Evolutionary conservation across 2,329 filamentous ascomycete genomes (phyloP).

Genomic region (Rhexocercosporidium sp.): DNA sequence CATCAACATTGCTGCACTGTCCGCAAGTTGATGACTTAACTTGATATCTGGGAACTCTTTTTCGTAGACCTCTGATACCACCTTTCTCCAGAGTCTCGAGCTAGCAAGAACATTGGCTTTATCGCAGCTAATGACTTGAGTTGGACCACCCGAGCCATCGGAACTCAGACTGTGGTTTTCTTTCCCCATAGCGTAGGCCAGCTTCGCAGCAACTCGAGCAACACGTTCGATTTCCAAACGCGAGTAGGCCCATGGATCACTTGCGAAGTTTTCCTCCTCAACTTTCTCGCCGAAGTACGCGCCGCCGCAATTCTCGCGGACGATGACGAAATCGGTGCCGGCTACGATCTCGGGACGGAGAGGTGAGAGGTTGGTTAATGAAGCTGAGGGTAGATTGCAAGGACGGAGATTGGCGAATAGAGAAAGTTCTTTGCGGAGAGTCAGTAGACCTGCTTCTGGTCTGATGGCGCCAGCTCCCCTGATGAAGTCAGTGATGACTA

Average conservation of each 20-base stretch:
- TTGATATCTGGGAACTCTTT: slow-evolving; percentile 85
- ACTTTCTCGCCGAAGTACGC: slow-evolving; percentile 98
- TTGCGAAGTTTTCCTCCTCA: slow-evolving; percentile 90
- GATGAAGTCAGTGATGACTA: not conserved
- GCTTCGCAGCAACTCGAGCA: slow-evolving; percentile 75
- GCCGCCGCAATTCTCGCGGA: slow-evolving; percentile 98
- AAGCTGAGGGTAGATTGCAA: slow-evolving; percentile 8
- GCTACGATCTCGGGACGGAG: slow-evolving; percentile 88
- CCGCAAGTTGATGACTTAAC: slow-evolving; percentile 86
- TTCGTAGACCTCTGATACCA: slow-evolving; percentile 79
- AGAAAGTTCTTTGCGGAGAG: slow-evolving; percentile 9
- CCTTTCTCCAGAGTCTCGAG: slow-evolving; percentile 83
- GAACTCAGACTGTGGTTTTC: slow-evolving; percentile 60
- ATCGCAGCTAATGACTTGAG: slow-evolving; percentile 76
- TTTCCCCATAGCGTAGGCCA: slow-evolving; percentile 64
- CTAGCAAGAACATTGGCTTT: slow-evolving; percentile 96
- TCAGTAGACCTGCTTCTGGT: slow-evolving; percentile 7
- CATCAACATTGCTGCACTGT: slow-evolving; percentile 93
- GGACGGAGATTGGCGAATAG: slow-evolving; percentile 3
- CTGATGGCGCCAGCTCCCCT: slow-evolving; percentile 8
- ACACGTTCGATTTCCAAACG: slow-evolving; percentile 84
- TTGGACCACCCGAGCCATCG: slow-evolving; percentile 4
- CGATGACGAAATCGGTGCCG: slow-evolving; percentile 90
- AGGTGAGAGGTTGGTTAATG: slow-evolving; percentile 49
- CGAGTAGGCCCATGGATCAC: slow-evolving; percentile 95